Evolutionary conservation across 2,329 filamentous ascomycete species (phyloP).

Genomic region (Dothistroma pini): DNA sequence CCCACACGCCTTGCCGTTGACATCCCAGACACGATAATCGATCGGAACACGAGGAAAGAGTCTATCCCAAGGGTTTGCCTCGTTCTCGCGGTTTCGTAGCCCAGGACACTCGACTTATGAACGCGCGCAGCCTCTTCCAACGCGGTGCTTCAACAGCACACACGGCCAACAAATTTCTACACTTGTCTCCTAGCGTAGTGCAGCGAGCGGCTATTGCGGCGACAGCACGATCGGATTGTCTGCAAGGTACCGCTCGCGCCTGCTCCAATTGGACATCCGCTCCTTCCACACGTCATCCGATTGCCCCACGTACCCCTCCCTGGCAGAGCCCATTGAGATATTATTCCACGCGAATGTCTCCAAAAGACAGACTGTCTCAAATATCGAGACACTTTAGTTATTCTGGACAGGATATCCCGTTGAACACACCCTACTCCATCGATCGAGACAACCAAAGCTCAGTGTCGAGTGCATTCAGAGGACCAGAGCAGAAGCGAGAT

Average conservation of each 20-base stretch:
- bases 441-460: conserved; percentile 51
- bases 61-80: neutral
- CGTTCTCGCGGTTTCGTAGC: neutral
- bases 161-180: neutral
- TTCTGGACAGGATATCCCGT: conserved; percentile 50
- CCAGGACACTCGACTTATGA: conserved; percentile 1
- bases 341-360: conserved; percentile 38
- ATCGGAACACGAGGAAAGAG: conserved; percentile 2
- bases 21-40: conserved; percentile 1
- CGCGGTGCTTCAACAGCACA: conserved; percentile 6
- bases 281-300: conserved; percentile 13
- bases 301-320: conserved; percentile 28
- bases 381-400: conserved; percentile 59
- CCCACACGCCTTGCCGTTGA: conserved; percentile 3
- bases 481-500: conserved; percentile 25
- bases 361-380: conserved; percentile 45
- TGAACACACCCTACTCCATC: conserved; percentile 62
- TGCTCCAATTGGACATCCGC: conserved; percentile 12
- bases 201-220: conserved; percentile 8
- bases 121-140: neutral
- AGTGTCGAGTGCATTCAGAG: conserved; percentile 20
- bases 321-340: neutral
- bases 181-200: neutral
- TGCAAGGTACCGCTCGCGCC: conserved; percentile 9
- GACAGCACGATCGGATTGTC: neutral